A percentile compares a stretch with the other conserved stretches of the same genome.
Conservation (phyloP, 1,139 yeast genomes). For the Schwanniomyces etchellsii region DNA sequence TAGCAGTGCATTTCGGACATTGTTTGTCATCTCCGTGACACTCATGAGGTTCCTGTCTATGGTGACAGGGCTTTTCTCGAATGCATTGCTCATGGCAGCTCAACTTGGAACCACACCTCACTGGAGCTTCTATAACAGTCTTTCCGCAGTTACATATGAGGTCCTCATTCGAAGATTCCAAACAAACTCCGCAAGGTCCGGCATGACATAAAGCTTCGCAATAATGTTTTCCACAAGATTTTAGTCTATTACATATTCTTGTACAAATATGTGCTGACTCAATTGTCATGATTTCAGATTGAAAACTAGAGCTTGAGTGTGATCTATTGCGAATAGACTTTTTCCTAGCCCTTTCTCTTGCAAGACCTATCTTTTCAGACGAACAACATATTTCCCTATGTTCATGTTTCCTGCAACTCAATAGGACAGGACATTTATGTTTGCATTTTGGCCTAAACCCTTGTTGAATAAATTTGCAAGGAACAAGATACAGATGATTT, state of each 20-base stretch:
- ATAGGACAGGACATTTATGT: constrained; percentile 70
- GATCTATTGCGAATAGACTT: constrained; percentile 43
- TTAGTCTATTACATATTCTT: constrained; percentile 56
- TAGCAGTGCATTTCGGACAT: constrained; percentile 77
- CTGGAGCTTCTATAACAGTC: constrained; percentile 79
- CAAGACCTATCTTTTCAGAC: constrained; percentile 57
- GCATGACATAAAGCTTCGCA: constrained; percentile 77
- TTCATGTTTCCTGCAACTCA: constrained; percentile 78
- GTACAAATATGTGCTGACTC: constrained; percentile 81
- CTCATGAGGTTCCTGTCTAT: constrained; percentile 61
- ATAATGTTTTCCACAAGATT: constrained; percentile 68
- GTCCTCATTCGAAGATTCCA: constrained; percentile 80
- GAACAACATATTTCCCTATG: constrained; percentile 69
- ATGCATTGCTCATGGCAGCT: constrained; percentile 67
- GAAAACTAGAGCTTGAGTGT: constrained; percentile 21
- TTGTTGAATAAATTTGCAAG: constrained; percentile 52
- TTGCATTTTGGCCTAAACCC: constrained; percentile 58
- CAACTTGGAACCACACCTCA: constrained; percentile 79
- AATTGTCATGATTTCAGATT: constrained; percentile 51
- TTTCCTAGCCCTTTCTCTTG: constrained; percentile 53
- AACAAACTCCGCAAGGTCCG: constrained; percentile 81
- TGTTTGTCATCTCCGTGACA: constrained; percentile 62
- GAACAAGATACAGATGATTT: constrained; percentile 46
- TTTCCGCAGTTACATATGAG: constrained; percentile 80
- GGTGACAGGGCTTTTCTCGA: constrained; percentile 67